Conservation (phyloP, 257 asterid genomes). For the Fraxinus anomala region DNA sequence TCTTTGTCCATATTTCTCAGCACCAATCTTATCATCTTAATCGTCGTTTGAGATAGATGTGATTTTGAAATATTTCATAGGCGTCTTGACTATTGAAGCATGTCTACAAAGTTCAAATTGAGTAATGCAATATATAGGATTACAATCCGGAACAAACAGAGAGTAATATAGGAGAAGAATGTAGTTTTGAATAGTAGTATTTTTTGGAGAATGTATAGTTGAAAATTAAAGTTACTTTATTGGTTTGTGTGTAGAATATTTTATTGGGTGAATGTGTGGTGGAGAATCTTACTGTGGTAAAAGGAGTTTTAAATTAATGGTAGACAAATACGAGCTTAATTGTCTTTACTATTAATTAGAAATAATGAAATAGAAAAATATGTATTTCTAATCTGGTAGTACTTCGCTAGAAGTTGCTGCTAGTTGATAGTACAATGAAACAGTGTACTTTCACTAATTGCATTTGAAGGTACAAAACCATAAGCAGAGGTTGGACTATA, state of each 20-base stretch:
- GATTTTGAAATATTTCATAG: background rate
- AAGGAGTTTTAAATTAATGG: too few species aligned
- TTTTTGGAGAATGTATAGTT: too few species aligned
- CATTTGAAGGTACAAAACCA: background rate
- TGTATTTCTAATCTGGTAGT: background rate
- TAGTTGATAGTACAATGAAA: background rate
- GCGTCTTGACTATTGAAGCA: background rate
- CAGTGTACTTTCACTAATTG: background rate
- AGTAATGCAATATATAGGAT: background rate
- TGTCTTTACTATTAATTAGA: background rate
- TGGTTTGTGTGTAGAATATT: too few species aligned
- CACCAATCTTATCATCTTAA: background rate
- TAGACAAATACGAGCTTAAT: too few species aligned
- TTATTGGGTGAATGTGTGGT: too few species aligned
- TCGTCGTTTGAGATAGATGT: background rate
- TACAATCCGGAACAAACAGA: too few species aligned
- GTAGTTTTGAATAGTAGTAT: too few species aligned
- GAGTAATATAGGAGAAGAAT: too few species aligned
- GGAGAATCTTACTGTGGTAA: too few species aligned
- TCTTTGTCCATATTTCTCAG: background rate
- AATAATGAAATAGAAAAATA: background rate
- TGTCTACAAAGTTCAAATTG: background rate
- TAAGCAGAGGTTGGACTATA: background rate
- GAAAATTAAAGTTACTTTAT: too few species aligned
- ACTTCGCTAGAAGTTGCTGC: background rate